These are phyloP conservation scores for Euphorbia corollata DNA, from an alignment of 441 rosid species.

Conservation along the genomic window DNA sequence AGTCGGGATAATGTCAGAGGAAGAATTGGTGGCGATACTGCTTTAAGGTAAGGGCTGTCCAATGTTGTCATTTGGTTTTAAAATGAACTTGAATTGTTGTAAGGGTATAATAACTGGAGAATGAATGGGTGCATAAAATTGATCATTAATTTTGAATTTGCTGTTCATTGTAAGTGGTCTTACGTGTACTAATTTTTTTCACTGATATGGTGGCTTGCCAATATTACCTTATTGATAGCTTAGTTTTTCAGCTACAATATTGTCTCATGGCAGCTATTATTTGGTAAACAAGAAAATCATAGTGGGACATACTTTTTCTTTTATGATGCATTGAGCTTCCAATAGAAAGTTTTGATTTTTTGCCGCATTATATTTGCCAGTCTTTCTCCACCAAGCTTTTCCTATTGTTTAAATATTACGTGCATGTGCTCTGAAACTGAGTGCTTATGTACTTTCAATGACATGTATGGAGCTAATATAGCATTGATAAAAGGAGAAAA, in stretches of 20 bases:
- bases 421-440: neutral
- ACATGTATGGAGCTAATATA: neutral
- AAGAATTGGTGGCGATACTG: constrained; percentile 92
- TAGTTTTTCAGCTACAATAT: neutral
- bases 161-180: neutral
- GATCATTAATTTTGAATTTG: neutral
- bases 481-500: neutral
- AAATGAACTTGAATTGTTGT: neutral
- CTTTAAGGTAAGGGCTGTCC: constrained; percentile 48
- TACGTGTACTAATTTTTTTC: neutral
- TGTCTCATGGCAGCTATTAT: neutral
- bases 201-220: neutral
- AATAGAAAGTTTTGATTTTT: neutral
- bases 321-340: neutral
- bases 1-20: constrained; percentile 95
- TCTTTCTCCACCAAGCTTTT: neutral
- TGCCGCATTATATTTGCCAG: neutral
- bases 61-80: neutral
- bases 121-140: neutral
- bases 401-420: neutral
- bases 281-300: constrained; percentile 1
- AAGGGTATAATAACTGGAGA: neutral
- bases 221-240: neutral
- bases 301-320: neutral
- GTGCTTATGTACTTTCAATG: neutral